A percentile compares a stretch with the other conserved stretches of the same genome.
phyloP scores from a whole-genome alignment of 768 basidiomycete species.

The Lactifluus echinatus region DNA sequence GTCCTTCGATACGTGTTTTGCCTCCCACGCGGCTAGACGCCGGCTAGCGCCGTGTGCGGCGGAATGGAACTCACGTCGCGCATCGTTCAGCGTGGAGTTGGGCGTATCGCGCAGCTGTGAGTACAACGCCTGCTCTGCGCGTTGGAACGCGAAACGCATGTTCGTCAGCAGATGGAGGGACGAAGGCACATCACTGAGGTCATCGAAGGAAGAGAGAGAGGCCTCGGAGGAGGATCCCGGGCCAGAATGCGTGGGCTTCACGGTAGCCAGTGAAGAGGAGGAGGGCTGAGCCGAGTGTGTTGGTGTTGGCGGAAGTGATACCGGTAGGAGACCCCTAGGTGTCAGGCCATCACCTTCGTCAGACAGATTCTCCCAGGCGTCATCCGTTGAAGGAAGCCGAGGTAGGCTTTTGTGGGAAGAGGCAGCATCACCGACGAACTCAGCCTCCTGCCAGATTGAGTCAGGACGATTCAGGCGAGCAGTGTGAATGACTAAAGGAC shows the following conservation, averaged over 20 bases:
- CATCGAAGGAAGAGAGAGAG: constrained; percentile 19
- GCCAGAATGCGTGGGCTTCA: neutral
- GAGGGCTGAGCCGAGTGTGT: constrained; percentile 19
- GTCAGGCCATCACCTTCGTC: constrained; percentile 19
- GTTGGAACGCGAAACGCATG: constrained; percentile 50
- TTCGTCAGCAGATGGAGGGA: constrained; percentile 36
- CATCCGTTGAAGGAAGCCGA: constrained; percentile 49
- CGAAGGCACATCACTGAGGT: constrained; percentile 22
- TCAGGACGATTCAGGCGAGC: neutral
- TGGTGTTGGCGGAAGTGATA: constrained; percentile 22
- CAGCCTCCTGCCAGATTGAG: constrained; percentile 34
- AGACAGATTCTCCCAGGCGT: constrained; percentile 35
- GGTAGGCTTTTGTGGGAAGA: constrained; percentile 43
- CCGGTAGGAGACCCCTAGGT: constrained; percentile 5
- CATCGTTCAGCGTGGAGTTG: constrained; percentile 46
- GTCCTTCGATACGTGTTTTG: constrained; percentile 45
- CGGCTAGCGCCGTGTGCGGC: constrained; percentile 45
- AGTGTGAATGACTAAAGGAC: constrained; percentile 16
- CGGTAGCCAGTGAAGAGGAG: constrained; percentile 1
- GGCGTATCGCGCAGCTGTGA: constrained; percentile 42
- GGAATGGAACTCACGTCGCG: constrained; percentile 47
- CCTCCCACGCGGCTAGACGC: constrained; percentile 53
- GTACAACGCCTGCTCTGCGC: constrained; percentile 52
- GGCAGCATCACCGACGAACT: constrained; percentile 23
- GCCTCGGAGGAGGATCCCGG: neutral